These are phyloP conservation scores for Urtica urens DNA, from an alignment of 306 rosid species.

Conservation along the genomic window DNA sequence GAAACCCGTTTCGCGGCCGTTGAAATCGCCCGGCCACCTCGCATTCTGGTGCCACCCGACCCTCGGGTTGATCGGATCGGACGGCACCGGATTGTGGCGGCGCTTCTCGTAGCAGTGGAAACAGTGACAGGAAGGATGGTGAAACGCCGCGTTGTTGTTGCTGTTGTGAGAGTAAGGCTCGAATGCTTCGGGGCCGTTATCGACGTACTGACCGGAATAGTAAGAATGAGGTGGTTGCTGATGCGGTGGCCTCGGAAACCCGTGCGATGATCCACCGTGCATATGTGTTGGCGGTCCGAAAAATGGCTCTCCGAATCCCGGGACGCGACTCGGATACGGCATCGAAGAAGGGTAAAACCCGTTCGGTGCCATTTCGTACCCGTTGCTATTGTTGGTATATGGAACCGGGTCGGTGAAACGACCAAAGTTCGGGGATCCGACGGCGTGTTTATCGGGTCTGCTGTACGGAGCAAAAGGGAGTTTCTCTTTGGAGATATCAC, in stretches of 20 bases:
- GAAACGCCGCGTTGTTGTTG: slow-evolving; percentile 41
- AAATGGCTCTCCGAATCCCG: slow-evolving; percentile 63
- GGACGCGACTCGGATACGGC: slow-evolving; percentile 43
- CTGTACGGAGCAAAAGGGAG: slow-evolving; percentile 33
- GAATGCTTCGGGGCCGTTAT: slow-evolving; percentile 34
- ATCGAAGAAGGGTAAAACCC: slow-evolving; percentile 43
- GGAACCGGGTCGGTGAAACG: slow-evolving; percentile 46
- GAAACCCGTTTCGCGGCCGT: slow-evolving; percentile 41
- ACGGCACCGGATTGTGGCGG: slow-evolving; percentile 36
- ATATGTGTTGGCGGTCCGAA: slow-evolving; percentile 39
- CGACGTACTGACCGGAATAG: slow-evolving; percentile 50
- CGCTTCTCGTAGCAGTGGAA: slow-evolving; percentile 50
- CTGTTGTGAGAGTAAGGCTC: slow-evolving; percentile 40
- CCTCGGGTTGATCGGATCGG: slow-evolving; percentile 42
- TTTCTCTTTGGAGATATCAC: slow-evolving; percentile 44
- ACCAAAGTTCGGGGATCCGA: slow-evolving; percentile 45
- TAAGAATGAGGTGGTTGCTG: slow-evolving; percentile 53
- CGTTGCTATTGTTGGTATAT: slow-evolving; percentile 38
- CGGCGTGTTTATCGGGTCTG: slow-evolving; percentile 38
- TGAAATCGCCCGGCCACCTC: slow-evolving; percentile 52
- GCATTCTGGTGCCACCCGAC: slow-evolving; percentile 33
- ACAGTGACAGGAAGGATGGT: slow-evolving; percentile 77
- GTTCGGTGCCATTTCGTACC: slow-evolving; percentile 37
- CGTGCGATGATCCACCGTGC: slow-evolving; percentile 34
- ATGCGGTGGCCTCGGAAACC: slow-evolving; percentile 34